phyloP scores from a whole-genome alignment of 148 eudicot genomes.

The Diospyros kaki region DNA sequence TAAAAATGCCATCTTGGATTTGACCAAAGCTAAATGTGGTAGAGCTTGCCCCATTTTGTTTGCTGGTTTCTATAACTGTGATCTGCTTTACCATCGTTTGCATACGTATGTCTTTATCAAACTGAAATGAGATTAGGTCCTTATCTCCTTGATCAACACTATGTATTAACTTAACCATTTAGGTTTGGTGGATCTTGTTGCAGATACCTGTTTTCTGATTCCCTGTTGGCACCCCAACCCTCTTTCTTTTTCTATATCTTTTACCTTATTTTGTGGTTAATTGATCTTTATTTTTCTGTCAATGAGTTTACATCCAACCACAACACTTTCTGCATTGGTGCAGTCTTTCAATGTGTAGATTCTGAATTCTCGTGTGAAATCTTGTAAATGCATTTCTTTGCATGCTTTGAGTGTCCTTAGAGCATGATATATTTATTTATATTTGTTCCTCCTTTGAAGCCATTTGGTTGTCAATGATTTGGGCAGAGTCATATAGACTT shows the following conservation, averaged over 20 bases:
- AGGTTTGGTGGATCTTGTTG: not conserved
- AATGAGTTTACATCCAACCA: not conserved
- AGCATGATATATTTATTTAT: not conserved
- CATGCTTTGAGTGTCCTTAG: not conserved
- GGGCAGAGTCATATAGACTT: not conserved
- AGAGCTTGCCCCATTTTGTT: not conserved
- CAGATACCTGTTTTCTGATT: not conserved
- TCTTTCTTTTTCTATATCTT: not conserved
- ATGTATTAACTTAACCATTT: not conserved
- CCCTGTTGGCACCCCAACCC: not conserved
- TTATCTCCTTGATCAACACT: not conserved
- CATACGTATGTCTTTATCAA: not conserved
- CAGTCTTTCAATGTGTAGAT: not conserved
- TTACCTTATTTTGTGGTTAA: not conserved
- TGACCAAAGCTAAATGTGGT: not conserved
- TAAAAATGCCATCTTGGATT: not conserved
- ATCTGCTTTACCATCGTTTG: too few relatives aligned
- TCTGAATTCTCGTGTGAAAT: not conserved
- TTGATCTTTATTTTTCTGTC: not conserved
- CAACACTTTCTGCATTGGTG: not conserved
- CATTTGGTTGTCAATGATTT: not conserved
- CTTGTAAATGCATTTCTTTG: not conserved
- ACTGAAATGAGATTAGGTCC: not conserved
- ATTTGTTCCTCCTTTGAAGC: not conserved
- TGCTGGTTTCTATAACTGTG: too few relatives aligned